Evolutionary conservation across 352 stramenopile species (phyloP).

Genomic region (Albugo candida): DNA sequence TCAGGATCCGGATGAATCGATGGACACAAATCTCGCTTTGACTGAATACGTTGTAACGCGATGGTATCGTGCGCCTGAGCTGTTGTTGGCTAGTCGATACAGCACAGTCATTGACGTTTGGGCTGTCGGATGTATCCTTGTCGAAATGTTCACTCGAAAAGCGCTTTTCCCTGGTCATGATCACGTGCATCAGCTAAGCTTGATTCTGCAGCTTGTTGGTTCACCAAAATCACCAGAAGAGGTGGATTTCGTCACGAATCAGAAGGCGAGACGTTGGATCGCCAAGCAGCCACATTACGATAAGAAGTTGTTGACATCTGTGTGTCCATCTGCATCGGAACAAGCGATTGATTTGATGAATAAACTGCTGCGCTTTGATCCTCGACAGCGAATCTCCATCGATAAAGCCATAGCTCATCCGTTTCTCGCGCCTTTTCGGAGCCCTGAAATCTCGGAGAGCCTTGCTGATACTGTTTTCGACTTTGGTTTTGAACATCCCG

Average conservation of each 20-base stretch:
- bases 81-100: conserved; percentile 90
- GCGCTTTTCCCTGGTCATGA: conserved; percentile 66
- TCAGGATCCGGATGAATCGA: conserved; percentile 12
- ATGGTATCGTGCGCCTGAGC: conserved; percentile 87
- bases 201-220: conserved; percentile 58
- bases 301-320: conserved; percentile 18
- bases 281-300: conserved; percentile 45
- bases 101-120: conserved; percentile 88
- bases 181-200: conserved; percentile 80
- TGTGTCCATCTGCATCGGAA: conserved; percentile 33
- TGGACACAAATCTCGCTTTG: conserved; percentile 25
- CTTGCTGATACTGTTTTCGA: conserved; percentile 5
- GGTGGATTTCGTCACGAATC: conserved; percentile 66
- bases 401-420: conserved; percentile 58
- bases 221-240: conserved; percentile 27
- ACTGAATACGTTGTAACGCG: conserved; percentile 87
- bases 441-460: conserved; percentile 16
- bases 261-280: conserved; percentile 71
- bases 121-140: conserved; percentile 97
- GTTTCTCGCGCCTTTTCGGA: conserved; percentile 50
- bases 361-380: conserved; percentile 80
- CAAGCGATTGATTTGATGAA: conserved; percentile 72
- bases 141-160: conserved; percentile 88
- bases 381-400: conserved; percentile 42
- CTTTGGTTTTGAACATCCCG: neutral